A percentile compares a stretch with the other conserved stretches of the same genome.
These are phyloP conservation scores for Sporothrix brasiliensis DNA, from an alignment of 2,329 filamentous ascomycete species.

Conservation along the genomic window DNA sequence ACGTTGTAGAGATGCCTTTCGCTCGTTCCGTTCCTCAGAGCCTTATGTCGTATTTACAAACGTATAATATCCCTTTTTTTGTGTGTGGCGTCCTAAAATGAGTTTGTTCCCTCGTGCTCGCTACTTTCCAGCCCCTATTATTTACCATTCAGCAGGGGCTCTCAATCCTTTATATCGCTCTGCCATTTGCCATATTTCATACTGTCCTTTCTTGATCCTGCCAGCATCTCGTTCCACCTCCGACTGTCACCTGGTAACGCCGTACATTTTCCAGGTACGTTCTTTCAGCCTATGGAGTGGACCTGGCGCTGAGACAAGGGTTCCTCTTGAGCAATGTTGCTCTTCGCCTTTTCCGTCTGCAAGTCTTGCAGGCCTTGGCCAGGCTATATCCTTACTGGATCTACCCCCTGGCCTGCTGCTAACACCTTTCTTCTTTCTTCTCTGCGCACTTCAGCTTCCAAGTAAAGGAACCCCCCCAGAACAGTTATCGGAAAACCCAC, in stretches of 20 bases:
- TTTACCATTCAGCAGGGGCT: slow-evolving; percentile 2
- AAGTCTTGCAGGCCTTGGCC: slow-evolving; percentile 7
- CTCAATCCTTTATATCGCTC: neutral
- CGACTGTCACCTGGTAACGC: neutral
- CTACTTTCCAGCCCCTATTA: slow-evolving; percentile 14
- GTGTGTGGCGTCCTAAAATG: slow-evolving; percentile 10
- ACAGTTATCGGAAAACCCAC: slow-evolving; percentile 26
- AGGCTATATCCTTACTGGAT: neutral
- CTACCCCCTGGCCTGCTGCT: slow-evolving; percentile 4
- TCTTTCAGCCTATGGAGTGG: slow-evolving; percentile 5
- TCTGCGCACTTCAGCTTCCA: slow-evolving; percentile 16
- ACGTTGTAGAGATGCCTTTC: slow-evolving; percentile 1
- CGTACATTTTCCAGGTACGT: slow-evolving; percentile 22
- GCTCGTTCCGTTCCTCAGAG: slow-evolving; percentile 5
- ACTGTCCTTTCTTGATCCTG: neutral
- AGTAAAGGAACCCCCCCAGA: neutral
- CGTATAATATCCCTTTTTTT: slow-evolving; percentile 1
- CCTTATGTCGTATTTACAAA: no score
- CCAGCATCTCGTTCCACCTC: neutral
- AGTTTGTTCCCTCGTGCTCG: neutral
- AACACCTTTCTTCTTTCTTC: slow-evolving; percentile 19
- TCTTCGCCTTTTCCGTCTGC: slow-evolving; percentile 9
- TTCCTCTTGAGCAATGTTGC: slow-evolving; percentile 24
- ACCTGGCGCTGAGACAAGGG: slow-evolving; percentile 15
- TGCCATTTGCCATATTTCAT: neutral